A percentile compares a stretch with the other conserved stretches of the same genome.
phyloP scores from a whole-genome alignment of 495 filamentous ascomycete species.

The Penicillium macrosclerotiorum region DNA sequence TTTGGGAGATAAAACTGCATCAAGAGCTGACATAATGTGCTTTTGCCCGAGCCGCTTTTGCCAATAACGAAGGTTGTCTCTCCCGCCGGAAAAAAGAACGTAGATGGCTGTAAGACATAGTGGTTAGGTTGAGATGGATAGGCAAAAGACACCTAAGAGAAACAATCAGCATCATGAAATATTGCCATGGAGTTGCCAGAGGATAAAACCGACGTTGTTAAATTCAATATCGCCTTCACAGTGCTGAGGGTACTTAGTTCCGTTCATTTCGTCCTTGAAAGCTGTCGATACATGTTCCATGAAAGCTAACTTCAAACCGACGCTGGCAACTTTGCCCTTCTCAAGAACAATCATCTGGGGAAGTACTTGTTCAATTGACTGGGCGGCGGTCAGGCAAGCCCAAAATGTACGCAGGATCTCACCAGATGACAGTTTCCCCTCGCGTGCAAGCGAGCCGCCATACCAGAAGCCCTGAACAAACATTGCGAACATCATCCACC shows the following conservation, averaged over 20 bases:
- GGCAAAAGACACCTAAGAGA: slow-evolving; percentile 64
- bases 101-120: slow-evolving; percentile 55
- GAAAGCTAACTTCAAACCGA: slow-evolving; percentile 52
- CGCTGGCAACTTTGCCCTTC: slow-evolving; percentile 76
- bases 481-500: slow-evolving; percentile 71
- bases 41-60: slow-evolving; percentile 88
- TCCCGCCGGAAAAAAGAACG: slow-evolving; percentile 68
- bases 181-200: too few species aligned
- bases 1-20: slow-evolving; percentile 70
- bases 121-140: slow-evolving; percentile 74
- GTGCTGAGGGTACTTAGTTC: slow-evolving; percentile 24
- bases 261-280: slow-evolving; percentile 25
- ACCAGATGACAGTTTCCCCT: slow-evolving; percentile 57
- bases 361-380: slow-evolving; percentile 68
- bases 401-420: slow-evolving; percentile 83
- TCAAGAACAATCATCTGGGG: slow-evolving; percentile 72
- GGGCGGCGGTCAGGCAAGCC: slow-evolving; percentile 70
- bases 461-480: slow-evolving; percentile 95
- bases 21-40: slow-evolving; percentile 79
- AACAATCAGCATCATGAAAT: background rate
- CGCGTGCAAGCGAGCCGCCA: slow-evolving; percentile 63
- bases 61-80: slow-evolving; percentile 83
- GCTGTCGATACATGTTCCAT: slow-evolving; percentile 36
- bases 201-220: slow-evolving; percentile 66
- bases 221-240: slow-evolving; percentile 70